Evolutionary conservation across 768 basidiomycete genomes (phyloP), one percentile per base, ranked within the genome.

Genomic region (Wakefieldia striispora): DNA sequence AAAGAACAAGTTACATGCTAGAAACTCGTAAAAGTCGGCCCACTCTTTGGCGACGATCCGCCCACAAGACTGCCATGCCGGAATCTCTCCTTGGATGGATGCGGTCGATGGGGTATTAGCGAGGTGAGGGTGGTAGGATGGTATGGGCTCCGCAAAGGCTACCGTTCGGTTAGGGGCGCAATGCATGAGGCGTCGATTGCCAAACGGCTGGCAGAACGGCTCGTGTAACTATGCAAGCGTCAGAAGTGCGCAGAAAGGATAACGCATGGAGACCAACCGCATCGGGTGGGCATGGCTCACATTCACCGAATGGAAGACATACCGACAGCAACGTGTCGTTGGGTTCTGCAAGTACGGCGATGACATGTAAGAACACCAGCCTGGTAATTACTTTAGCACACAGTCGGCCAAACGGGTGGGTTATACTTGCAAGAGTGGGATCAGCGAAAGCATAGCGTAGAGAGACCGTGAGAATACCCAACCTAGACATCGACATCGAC

Each of bases 151-250:
- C 60, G 51, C 27, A 57, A 58, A 16, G 62, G 68, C 43, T 23
- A 53, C 19, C 33, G 63, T 60, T 58, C 61, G 69, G 42, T 66
- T 57, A 51, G 62, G 64, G 20, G 80, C 62, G 53, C 94, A 97
- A 64, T 94, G 94, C 74, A 95, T 77, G 35, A 93, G 78, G 17
- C 90, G 83, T 20, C 95, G 83, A 69, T 95, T 95, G 44, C 95
- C 95, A 63, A 93, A 95, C n/a, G 95, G 94, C 62, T 90, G 84
- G 70, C 94, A 97, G 68, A 88, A 95, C 2, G 94, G 93, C 72
- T 94, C 82, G 59, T 84, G 73, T 29, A 90, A 73, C 92, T 95
- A 55, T 47, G n/a, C 26, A 50, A 19, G 27, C 17, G 34, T 53
- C 45, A 55, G 47, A 33, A 21, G 49, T 17, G 40, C 42, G 24